Evolutionary conservation across 1,284 basidiomycete genomes (phyloP).

Genomic region (Moesziomyces sp.): DNA sequence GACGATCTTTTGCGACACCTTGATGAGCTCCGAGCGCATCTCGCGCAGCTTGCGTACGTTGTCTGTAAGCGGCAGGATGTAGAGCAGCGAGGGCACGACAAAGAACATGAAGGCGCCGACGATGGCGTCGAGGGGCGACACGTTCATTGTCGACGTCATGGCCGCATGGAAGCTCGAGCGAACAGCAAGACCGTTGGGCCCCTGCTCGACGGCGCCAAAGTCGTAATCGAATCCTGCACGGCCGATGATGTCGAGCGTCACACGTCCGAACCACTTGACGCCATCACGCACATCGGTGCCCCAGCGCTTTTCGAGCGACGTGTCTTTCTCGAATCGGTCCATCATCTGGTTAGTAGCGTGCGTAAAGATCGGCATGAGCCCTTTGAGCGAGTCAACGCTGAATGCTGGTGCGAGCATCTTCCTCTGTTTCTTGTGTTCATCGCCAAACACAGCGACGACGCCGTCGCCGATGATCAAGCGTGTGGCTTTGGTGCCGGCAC

Average conservation of each 20-base stretch:
- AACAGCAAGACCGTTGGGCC: slow-evolving; percentile 44
- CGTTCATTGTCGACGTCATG: slow-evolving; percentile 51
- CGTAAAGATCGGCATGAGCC: slow-evolving; percentile 37
- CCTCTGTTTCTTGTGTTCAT: slow-evolving; percentile 44
- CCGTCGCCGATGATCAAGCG: slow-evolving; percentile 49
- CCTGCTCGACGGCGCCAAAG: slow-evolving; percentile 48
- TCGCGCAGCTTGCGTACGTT: slow-evolving; percentile 43
- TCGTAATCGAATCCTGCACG: slow-evolving; percentile 52
- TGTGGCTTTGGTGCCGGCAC: slow-evolving; percentile 46
- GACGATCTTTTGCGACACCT: slow-evolving; percentile 41
- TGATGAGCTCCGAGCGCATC: slow-evolving; percentile 46
- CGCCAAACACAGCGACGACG: slow-evolving; percentile 42
- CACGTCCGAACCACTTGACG: slow-evolving; percentile 47
- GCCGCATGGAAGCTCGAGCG: slow-evolving; percentile 45
- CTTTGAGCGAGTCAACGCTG: slow-evolving; percentile 37
- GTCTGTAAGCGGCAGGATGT: slow-evolving; percentile 45
- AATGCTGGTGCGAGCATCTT: slow-evolving; percentile 44
- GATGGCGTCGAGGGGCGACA: slow-evolving; percentile 35
- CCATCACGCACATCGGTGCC: slow-evolving; percentile 29
- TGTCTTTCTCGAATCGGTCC: slow-evolving; percentile 32
- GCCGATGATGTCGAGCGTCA: slow-evolving; percentile 52
- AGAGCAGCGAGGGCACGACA: slow-evolving; percentile 44
- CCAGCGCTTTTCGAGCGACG: slow-evolving; percentile 33
- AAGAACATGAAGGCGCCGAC: slow-evolving; percentile 51
- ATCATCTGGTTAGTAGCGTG: slow-evolving; percentile 45